phyloP scores from a whole-genome alignment of 345 rosid species.

The Dipteronia sinensis region DNA sequence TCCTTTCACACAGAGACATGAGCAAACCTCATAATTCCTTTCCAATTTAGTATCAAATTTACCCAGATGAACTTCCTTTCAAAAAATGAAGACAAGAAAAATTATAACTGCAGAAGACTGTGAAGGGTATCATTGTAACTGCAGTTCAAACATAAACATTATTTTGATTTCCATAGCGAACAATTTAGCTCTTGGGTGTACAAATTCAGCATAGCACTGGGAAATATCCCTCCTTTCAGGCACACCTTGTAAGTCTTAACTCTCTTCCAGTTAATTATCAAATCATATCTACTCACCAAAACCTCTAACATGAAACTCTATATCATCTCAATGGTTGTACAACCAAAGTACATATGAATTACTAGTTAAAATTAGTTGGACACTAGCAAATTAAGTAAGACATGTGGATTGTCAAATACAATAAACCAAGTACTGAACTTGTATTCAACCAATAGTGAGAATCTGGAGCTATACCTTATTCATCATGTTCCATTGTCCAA shows the following conservation, averaged over 20 bases:
- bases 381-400: not conserved
- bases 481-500: slow-evolving; percentile 99
- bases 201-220: not conserved
- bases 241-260: not conserved
- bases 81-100: not conserved
- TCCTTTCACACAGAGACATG: no score
- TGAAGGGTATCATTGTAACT: not conserved
- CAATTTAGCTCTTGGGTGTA: not conserved
- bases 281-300: not conserved
- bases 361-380: not conserved
- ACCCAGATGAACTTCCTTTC: no score
- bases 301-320: not conserved
- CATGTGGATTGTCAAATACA: not conserved
- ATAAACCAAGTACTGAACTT: not conserved
- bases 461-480: slow-evolving; percentile 69
- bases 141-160: not conserved
- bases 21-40: no score
- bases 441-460: not conserved
- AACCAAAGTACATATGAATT: not conserved
- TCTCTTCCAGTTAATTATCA: not conserved
- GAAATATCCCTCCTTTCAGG: not conserved
- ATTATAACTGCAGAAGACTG: not conserved
- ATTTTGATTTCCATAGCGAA: not conserved
- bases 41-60: no score
- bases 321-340: not conserved